Percentiles rank a stretch among this genome's conserved stretches.
Conservation (phyloP, 2,329 filamentous ascomycete species). For the Parastagonospora nodorum region DNA sequence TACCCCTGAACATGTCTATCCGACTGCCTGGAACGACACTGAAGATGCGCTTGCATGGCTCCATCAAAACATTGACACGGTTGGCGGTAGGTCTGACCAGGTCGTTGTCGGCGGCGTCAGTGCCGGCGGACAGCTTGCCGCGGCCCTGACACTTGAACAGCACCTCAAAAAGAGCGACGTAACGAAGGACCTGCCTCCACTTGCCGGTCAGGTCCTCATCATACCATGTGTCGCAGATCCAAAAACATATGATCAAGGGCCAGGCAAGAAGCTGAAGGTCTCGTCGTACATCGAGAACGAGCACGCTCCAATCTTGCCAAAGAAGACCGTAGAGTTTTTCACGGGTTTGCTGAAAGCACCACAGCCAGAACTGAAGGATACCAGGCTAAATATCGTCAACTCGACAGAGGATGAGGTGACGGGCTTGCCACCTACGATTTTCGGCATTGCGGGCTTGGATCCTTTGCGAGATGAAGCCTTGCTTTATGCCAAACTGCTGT, state of each 20-base stretch:
- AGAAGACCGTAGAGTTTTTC: slow-evolving; percentile 45
- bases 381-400: slow-evolving; percentile 39
- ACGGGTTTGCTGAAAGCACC: slow-evolving; percentile 22
- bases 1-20: slow-evolving; percentile 60
- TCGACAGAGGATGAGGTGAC: slow-evolving; percentile 46
- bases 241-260: slow-evolving; percentile 46
- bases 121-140: slow-evolving; percentile 58
- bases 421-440: slow-evolving; percentile 53
- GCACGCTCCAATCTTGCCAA: slow-evolving; percentile 55
- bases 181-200: slow-evolving; percentile 29
- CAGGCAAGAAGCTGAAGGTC: slow-evolving; percentile 43
- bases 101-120: slow-evolving; percentile 58
- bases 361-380: slow-evolving; percentile 33
- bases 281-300: slow-evolving; percentile 52
- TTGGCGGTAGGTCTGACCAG: slow-evolving; percentile 49
- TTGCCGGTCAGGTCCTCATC: slow-evolving; percentile 55
- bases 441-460: slow-evolving; percentile 57
- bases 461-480: slow-evolving; percentile 57
- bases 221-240: slow-evolving; percentile 47
- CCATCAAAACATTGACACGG: slow-evolving; percentile 48
- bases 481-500: slow-evolving; percentile 51
- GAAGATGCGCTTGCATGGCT: slow-evolving; percentile 63
- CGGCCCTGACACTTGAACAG: slow-evolving; percentile 51
- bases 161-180: slow-evolving; percentile 49
- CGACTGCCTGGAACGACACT: slow-evolving; percentile 58